These are phyloP conservation scores for Asclepias syriaca DNA, from an alignment of 257 asterid genomes.

Conservation along the genomic window DNA sequence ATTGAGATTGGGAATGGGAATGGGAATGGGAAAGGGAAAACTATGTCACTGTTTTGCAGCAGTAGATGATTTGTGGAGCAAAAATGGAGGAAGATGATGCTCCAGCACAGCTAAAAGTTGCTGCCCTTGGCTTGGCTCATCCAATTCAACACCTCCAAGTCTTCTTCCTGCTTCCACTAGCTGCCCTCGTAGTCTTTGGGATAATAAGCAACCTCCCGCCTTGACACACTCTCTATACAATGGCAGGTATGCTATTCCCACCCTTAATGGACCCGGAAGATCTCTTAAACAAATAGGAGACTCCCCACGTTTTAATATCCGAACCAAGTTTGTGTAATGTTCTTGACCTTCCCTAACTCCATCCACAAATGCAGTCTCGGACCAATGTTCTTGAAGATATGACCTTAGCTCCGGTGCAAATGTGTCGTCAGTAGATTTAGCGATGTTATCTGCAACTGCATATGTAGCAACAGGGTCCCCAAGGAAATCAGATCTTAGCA, in stretches of 20 bases:
- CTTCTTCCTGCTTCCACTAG: slow-evolving; percentile 68
- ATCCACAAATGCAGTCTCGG: slow-evolving; percentile 62
- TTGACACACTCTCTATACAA: slow-evolving; percentile 76
- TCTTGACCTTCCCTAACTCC: slow-evolving; percentile 57
- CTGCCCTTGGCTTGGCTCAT: slow-evolving; percentile 49
- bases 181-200: slow-evolving; percentile 80
- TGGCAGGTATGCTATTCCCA: slow-evolving; percentile 83
- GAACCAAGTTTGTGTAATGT: slow-evolving; percentile 56
- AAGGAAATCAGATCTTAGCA: slow-evolving; percentile 72
- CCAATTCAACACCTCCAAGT: slow-evolving; percentile 60
- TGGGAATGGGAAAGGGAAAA: background rate
- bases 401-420: slow-evolving; percentile 69
- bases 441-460: slow-evolving; percentile 87
- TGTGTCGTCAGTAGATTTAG: slow-evolving; percentile 64
- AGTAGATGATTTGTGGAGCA: slow-evolving; percentile 36
- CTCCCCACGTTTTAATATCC: slow-evolving; percentile 58
- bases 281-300: slow-evolving; percentile 70
- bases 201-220: slow-evolving; percentile 67
- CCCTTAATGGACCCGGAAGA: slow-evolving; percentile 78
- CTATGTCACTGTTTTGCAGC: slow-evolving; percentile 28
- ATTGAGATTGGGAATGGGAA: no score
- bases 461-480: slow-evolving; percentile 84
- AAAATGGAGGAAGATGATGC: slow-evolving; percentile 80
- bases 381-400: slow-evolving; percentile 78
- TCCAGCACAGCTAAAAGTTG: slow-evolving; percentile 76